These are phyloP conservation scores for Anacardium occidentale DNA, from an alignment of 345 rosid species.

Conservation along the genomic window DNA sequence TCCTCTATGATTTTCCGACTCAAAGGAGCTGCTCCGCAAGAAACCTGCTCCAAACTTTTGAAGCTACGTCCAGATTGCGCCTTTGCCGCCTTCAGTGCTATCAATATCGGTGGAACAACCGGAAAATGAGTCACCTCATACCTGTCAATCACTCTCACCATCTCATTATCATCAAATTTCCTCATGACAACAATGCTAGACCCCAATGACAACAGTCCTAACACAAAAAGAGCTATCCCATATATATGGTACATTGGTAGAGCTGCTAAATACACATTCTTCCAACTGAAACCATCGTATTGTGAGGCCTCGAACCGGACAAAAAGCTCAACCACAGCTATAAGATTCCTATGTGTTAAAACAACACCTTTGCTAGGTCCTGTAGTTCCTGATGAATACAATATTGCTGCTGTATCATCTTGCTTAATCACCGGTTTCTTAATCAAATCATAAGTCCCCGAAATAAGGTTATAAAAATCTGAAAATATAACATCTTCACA, in stretches of 20 bases:
- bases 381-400: conserved; percentile 86
- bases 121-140: conserved; percentile 71
- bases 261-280: conserved; percentile 62
- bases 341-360: conserved; percentile 66
- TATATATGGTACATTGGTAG: conserved; percentile 82
- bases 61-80: conserved; percentile 37
- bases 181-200: conserved; percentile 67
- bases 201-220: conserved; percentile 68
- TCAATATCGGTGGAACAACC: conserved; percentile 72
- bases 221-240: conserved; percentile 60
- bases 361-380: conserved; percentile 78
- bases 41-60: conserved; percentile 76
- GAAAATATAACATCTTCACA: conserved; percentile 21
- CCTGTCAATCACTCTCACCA: conserved; percentile 43
- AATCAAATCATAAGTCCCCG: conserved; percentile 21
- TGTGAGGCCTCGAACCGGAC: conserved; percentile 78
- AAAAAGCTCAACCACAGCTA: conserved; percentile 68
- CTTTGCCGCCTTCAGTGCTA: conserved; percentile 41
- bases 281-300: conserved; percentile 42
- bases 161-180: conserved; percentile 52
- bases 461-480: conserved; percentile 40
- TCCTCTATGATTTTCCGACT: conserved; percentile 49
- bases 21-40: conserved; percentile 79
- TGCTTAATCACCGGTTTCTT: conserved; percentile 51
- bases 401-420: conserved; percentile 70